Conservation (phyloP, 2,329 filamentous ascomycete genomes). For the Nemania abortiva region DNA sequence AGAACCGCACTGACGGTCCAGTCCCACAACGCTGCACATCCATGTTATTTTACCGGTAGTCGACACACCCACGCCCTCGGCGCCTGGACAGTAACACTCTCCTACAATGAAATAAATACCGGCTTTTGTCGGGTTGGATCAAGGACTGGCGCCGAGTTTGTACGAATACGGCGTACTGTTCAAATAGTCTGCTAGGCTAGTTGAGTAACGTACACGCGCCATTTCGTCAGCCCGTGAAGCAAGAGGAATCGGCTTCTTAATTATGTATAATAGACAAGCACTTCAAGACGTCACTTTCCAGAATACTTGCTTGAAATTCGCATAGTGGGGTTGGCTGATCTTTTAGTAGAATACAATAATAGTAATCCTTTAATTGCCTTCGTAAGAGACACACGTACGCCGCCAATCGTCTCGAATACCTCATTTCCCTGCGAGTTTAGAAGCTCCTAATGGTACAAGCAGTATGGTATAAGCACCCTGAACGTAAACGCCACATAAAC, state of each 20-base stretch:
- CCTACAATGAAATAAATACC: not conserved
- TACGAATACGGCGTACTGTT: not conserved
- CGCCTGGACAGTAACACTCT: not conserved
- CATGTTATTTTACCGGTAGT: not conserved
- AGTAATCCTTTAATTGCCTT: not conserved
- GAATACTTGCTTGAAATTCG: not conserved
- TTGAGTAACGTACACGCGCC: not conserved
- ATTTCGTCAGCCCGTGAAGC: not conserved
- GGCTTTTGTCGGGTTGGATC: not conserved
- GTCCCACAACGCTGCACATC: not conserved
- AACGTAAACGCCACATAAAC: constrained; percentile 12
- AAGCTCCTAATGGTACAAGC: constrained; percentile 29
- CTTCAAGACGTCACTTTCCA: not conserved
- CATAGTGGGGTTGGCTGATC: not conserved
- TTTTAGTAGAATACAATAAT: not conserved
- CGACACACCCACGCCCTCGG: not conserved
- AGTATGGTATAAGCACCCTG: constrained; percentile 16
- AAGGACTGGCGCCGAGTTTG: not conserved
- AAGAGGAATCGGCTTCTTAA: not conserved
- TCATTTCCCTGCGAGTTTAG: constrained; percentile 4
- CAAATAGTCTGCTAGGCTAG: not conserved
- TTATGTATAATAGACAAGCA: not conserved
- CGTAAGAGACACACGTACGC: not conserved
- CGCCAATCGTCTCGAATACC: not conserved
- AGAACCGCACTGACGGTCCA: not conserved